A percentile compares a stretch with the other conserved stretches of the same genome.
Evolutionary conservation across 108 stramenopile genomes (phyloP).

Genomic region (Epithemia pelagica): DNA sequence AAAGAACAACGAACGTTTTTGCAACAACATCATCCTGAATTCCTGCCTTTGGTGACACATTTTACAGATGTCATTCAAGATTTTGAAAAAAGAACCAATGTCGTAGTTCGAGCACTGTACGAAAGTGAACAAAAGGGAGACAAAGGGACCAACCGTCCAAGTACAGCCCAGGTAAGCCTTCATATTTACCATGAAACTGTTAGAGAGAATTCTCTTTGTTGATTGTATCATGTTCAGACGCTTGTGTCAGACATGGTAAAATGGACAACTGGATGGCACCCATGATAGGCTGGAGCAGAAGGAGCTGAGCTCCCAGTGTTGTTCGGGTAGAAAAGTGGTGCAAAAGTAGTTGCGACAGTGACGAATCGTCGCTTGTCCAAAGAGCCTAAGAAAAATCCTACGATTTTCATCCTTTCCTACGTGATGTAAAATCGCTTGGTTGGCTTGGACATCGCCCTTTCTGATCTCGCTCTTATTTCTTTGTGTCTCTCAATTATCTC

Average conservation of each 20-base stretch:
- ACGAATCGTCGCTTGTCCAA: too few relatives aligned
- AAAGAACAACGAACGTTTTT: conserved; percentile 54
- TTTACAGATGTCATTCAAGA: conserved; percentile 47
- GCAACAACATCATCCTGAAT: conserved; percentile 61
- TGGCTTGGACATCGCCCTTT: conserved; percentile 29
- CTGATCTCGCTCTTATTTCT: not conserved
- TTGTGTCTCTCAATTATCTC: too few relatives aligned
- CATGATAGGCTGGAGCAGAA: conserved; percentile 76
- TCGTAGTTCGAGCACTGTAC: conserved; percentile 45
- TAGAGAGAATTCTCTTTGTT: conserved; percentile 71
- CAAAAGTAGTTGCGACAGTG: too few relatives aligned
- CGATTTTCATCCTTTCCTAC: conserved; percentile 34
- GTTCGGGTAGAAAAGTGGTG: conserved; percentile 75
- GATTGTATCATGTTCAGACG: too few relatives aligned
- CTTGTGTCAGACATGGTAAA: too few relatives aligned
- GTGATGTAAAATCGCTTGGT: conserved; percentile 63
- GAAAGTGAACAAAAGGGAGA: too few relatives aligned
- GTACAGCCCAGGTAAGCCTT: conserved; percentile 1
- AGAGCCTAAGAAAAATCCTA: conserved; percentile 47
- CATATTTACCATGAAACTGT: conserved; percentile 35
- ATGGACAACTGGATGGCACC: too few relatives aligned
- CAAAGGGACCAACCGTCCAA: too few relatives aligned
- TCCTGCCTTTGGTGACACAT: conserved; percentile 60
- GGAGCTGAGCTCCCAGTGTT: conserved; percentile 31
- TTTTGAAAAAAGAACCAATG: conserved; percentile 33